Conservation (phyloP, 1,284 basidiomycete genomes). For the Omphalotus olearius region DNA sequence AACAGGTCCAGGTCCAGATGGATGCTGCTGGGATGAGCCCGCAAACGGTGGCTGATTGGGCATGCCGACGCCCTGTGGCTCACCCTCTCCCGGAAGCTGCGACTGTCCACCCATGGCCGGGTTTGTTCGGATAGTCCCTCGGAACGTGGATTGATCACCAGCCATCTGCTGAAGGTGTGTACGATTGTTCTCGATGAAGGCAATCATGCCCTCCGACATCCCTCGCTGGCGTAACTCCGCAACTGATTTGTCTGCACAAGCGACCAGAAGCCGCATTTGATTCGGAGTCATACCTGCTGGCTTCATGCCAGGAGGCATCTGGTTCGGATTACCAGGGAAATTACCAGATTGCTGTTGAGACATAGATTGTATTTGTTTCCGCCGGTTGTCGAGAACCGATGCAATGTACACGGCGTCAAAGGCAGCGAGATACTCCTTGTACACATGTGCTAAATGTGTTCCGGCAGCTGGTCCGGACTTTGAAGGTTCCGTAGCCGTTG, state of each 20-base stretch:
- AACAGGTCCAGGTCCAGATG: no score
- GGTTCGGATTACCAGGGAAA: no score
- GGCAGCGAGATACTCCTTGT: slow-evolving; percentile 48
- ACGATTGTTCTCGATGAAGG: slow-evolving; percentile 55
- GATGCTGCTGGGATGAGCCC: neutral
- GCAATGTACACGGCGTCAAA: slow-evolving; percentile 56
- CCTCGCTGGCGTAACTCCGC: slow-evolving; percentile 49
- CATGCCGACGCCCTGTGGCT: neutral
- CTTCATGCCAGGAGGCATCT: neutral
- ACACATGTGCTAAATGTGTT: slow-evolving; percentile 53
- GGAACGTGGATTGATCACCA: slow-evolving; percentile 39
- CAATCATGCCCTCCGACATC: slow-evolving; percentile 48
- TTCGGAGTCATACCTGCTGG: slow-evolving; percentile 16
- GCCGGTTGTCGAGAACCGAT: slow-evolving; percentile 24
- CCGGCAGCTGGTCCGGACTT: slow-evolving; percentile 57
- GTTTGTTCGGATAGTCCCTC: slow-evolving; percentile 20
- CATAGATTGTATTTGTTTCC: slow-evolving; percentile 10
- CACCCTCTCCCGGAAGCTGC: no score
- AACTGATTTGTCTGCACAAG: slow-evolving; percentile 37
- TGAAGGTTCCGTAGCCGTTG: slow-evolving; percentile 48
- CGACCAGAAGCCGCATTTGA: slow-evolving; percentile 37
- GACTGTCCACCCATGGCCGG: neutral
- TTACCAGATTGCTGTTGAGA: neutral
- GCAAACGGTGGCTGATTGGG: neutral
- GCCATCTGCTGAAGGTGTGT: slow-evolving; percentile 35